Evolutionary conservation across 2,329 filamentous ascomycete species (phyloP), one percentile per base, ranked within the genome.

Genomic region (Monilinia polystroma): DNA sequence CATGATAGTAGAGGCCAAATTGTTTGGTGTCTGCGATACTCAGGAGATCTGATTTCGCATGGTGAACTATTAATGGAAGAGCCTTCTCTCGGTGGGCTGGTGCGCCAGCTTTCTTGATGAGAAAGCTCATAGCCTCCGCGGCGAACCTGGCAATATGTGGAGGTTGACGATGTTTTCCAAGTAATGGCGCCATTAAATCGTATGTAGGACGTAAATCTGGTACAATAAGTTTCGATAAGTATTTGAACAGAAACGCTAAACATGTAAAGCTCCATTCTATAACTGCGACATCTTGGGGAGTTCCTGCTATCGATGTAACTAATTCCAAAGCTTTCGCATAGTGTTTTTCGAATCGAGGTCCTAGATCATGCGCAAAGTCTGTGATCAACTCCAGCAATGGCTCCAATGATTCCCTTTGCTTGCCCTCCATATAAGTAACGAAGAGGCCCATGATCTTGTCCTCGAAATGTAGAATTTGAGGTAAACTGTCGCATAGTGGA

Each of bases 261-360:
- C 92, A 93, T 16, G 90, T 92, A 79, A 99, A 99, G 62, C 92
- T 94, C 93, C 94, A 98, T 80, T 99, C 95, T 62, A 98, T 91
- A n/a, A 96, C 93, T 70, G 93, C 91, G 35, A 91, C 88, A 74
- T 91, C 90, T 66, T 90, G 84, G 64, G 91, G 87, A 73, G 87
- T 90, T 64, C 88, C 88, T 14, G 93, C 93, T 70, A 98, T 85
- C 20, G 87, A 86, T 51, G 91, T 86, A 65, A 99, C 87, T 64
- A 96, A 81, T 64, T 83, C 85, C 67, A 99, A 86, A 35, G 90
- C 87, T 63, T 85, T 84, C 56, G 87, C 84, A 77, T 97, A 98
- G 77, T 97, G 88, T 75, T 90, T 92, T 79, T 97, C 93, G 75
- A 99, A 99, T 58, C 89, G 85, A 23, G 85, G 84, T 62, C 94